phyloP scores from a whole-genome alignment of 176 grass and related monocot genomes.

The Aegilops speltoides region DNA sequence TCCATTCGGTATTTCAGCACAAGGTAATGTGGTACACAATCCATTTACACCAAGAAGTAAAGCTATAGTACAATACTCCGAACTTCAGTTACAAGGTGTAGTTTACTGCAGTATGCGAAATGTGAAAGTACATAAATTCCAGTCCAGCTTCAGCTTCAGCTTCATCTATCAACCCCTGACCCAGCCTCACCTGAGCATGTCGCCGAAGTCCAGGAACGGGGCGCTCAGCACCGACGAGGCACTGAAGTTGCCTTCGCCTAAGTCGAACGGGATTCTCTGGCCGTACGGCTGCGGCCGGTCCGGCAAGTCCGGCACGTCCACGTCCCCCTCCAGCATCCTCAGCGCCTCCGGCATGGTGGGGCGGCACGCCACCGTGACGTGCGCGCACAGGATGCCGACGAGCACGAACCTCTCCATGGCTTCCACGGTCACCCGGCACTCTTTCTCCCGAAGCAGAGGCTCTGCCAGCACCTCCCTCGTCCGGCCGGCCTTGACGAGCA shows the following conservation, averaged over 20 bases:
- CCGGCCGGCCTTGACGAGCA: conserved; percentile 54
- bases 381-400: conserved; percentile 80
- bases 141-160: neutral
- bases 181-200: conserved; percentile 61
- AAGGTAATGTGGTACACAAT: neutral
- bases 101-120: neutral
- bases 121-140: neutral
- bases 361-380: conserved; percentile 78
- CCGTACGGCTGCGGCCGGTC: conserved; percentile 67
- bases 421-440: conserved; percentile 26
- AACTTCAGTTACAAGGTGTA: neutral
- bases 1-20: neutral
- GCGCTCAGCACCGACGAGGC: conserved; percentile 48
- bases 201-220: conserved; percentile 35
- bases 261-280: conserved; percentile 47
- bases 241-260: conserved; percentile 45
- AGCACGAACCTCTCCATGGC: conserved; percentile 86
- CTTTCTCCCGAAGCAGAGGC: conserved; percentile 29
- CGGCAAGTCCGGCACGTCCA: conserved; percentile 70
- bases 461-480: conserved; percentile 51
- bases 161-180: neutral
- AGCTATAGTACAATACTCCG: neutral
- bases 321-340: conserved; percentile 85
- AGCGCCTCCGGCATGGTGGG: conserved; percentile 85
- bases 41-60: neutral